phyloP scores from a whole-genome alignment of 495 filamentous ascomycete genomes.

The Aspergillus olivimuriae region DNA sequence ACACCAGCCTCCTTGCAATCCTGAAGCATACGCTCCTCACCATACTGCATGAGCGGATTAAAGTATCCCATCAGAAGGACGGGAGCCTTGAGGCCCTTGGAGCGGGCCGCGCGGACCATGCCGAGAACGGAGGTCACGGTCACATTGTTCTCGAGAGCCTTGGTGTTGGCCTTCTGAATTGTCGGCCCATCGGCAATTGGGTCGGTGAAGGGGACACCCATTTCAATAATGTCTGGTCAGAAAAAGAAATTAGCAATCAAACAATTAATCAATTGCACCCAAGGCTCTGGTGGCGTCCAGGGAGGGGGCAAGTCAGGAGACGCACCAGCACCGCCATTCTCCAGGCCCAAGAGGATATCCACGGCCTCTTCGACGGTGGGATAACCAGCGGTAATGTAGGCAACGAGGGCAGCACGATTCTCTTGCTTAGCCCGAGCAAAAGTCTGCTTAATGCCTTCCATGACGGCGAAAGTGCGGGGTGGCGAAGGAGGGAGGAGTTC shows the following conservation, averaged over 20 bases:
- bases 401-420: constrained; percentile 67
- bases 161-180: constrained; percentile 85
- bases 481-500: constrained; percentile 8
- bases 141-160: constrained; percentile 83
- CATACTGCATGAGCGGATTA: constrained; percentile 89
- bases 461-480: constrained; percentile 25
- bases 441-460: constrained; percentile 78
- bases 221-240: constrained; percentile 35
- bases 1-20: constrained; percentile 83
- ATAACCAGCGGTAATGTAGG: constrained; percentile 94
- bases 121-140: constrained; percentile 69
- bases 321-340: constrained; percentile 87
- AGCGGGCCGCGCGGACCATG: constrained; percentile 71
- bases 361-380: constrained; percentile 77
- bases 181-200: constrained; percentile 94
- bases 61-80: constrained; percentile 98
- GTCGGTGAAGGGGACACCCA: constrained; percentile 91
- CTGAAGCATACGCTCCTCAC: constrained; percentile 78
- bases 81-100: constrained; percentile 68
- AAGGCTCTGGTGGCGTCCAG: constrained; percentile 3
- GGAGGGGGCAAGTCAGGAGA: constrained; percentile 3
- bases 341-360: constrained; percentile 79
- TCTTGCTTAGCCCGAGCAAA: constrained; percentile 82
- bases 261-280: neutral
- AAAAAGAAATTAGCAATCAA: neutral